phyloP scores from a whole-genome alignment of 768 basidiomycete species.

The Psilocybe azurescens region DNA sequence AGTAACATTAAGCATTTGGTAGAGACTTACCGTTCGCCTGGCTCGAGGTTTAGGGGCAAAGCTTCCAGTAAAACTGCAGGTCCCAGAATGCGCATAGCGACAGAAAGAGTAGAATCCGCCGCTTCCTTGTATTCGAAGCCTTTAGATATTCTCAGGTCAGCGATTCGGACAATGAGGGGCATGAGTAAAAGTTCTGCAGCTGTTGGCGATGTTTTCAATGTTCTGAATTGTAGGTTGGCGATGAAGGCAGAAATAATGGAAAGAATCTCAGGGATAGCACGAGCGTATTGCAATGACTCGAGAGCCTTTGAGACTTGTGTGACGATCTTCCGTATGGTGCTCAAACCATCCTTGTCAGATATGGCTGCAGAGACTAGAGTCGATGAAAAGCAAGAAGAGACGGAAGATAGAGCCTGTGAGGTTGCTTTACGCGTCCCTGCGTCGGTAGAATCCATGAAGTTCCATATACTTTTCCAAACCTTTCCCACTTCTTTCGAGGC shows the following conservation, averaged over 20 bases:
- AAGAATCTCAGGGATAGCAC: slow-evolving; percentile 82
- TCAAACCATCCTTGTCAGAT: slow-evolving; percentile 50
- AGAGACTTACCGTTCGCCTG: slow-evolving; percentile 67
- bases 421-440: slow-evolving; percentile 63
- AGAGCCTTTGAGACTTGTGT: slow-evolving; percentile 69
- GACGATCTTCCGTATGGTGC: slow-evolving; percentile 68
- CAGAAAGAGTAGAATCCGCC: slow-evolving; percentile 78
- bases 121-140: slow-evolving; percentile 91
- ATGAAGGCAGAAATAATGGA: slow-evolving; percentile 74
- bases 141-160: slow-evolving; percentile 75
- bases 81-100: slow-evolving; percentile 85
- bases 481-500: slow-evolving; percentile 60
- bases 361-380: slow-evolving; percentile 61
- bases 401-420: slow-evolving; percentile 62
- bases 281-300: slow-evolving; percentile 73
- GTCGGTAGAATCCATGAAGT: slow-evolving; percentile 77
- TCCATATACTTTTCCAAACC: slow-evolving; percentile 80
- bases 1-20: background rate
- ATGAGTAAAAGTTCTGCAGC: slow-evolving; percentile 76
- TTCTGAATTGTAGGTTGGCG: slow-evolving; percentile 58
- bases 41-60: slow-evolving; percentile 88
- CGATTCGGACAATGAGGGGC: slow-evolving; percentile 72
- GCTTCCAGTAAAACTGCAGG: slow-evolving; percentile 76
- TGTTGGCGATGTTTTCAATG: slow-evolving; percentile 44
- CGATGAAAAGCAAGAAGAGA: slow-evolving; percentile 75